Percentiles rank a stretch among this genome's conserved stretches.
These are phyloP conservation scores for Cymbopogon citratus DNA, from an alignment of 176 grass and related monocot species.

Conservation along the genomic window DNA sequence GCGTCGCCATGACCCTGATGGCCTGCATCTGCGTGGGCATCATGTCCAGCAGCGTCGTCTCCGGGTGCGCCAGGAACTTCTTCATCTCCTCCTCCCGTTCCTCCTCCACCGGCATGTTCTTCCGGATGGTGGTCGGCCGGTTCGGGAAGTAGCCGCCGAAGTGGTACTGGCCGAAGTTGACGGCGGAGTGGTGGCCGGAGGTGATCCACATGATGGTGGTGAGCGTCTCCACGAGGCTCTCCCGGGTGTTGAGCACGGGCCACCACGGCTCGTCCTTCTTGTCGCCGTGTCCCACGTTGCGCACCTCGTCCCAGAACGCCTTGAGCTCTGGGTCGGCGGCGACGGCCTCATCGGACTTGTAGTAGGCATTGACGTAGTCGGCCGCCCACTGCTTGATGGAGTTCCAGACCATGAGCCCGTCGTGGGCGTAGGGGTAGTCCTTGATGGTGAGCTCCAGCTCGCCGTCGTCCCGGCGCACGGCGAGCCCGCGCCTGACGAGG, in stretches of 20 bases:
- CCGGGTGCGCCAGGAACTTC: slow-evolving; percentile 48
- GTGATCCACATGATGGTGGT: slow-evolving; percentile 85
- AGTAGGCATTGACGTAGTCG: slow-evolving; percentile 53
- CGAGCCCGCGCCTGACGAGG: slow-evolving; percentile 65
- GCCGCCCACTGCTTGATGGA: slow-evolving; percentile 55
- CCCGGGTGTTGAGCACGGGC: slow-evolving; percentile 43
- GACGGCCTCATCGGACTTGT: slow-evolving; percentile 39
- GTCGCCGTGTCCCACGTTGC: slow-evolving; percentile 74
- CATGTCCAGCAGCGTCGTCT: slow-evolving; percentile 45
- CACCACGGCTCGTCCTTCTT: slow-evolving; percentile 96
- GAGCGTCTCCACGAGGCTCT: slow-evolving; percentile 42
- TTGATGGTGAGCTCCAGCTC: slow-evolving; percentile 62
- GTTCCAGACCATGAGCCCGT: slow-evolving; percentile 71
- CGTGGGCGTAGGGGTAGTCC: slow-evolving; percentile 78
- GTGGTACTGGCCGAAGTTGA: slow-evolving; percentile 92
- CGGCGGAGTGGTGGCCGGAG: slow-evolving; percentile 74
- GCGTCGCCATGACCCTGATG: slow-evolving; percentile 59
- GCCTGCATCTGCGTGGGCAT: slow-evolving; percentile 73
- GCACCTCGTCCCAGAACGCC: slow-evolving; percentile 78
- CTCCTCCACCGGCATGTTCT: slow-evolving; percentile 74
- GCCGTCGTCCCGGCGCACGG: slow-evolving; percentile 33
- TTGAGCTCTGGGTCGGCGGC: slow-evolving; percentile 52
- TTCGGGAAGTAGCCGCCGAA: slow-evolving; percentile 88
- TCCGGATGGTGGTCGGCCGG: slow-evolving; percentile 59
- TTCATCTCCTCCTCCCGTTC: background rate